Conservation (phyloP, 495 filamentous ascomycete genomes). For the Cetradonia linearis region DNA sequence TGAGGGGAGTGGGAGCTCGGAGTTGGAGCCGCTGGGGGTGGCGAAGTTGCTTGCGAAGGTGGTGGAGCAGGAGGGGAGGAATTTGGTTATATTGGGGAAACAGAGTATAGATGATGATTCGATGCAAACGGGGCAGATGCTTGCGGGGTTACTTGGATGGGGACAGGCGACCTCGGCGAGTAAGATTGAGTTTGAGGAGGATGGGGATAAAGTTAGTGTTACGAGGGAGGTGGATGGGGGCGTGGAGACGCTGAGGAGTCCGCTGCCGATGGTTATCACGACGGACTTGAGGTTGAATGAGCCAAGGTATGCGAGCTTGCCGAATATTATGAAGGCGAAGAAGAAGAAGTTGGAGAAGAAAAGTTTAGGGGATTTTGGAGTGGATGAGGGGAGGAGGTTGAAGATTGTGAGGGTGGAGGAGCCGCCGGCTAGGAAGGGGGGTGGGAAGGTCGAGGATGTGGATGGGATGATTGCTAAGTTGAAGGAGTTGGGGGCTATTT, state of each 20-base stretch:
- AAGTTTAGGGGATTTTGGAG: constrained; percentile 67
- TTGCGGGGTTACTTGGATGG: constrained; percentile 87
- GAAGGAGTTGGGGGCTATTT: constrained; percentile 92
- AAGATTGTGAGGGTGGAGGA: constrained; percentile 85
- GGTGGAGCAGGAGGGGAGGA: constrained; percentile 70
- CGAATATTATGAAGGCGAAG: constrained; percentile 99
- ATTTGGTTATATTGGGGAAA: constrained; percentile 89
- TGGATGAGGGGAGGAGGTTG: constrained; percentile 61
- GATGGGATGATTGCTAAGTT: constrained; percentile 83
- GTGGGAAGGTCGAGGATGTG: constrained; percentile 94
- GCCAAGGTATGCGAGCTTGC: constrained; percentile 87
- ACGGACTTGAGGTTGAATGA: constrained; percentile 92
- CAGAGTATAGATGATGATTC: constrained; percentile 97
- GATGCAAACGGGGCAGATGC: constrained; percentile 95
- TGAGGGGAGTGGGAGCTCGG: constrained; percentile 32
- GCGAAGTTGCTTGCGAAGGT: constrained; percentile 78
- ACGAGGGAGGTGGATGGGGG: constrained; percentile 92
- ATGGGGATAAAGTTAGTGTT: constrained; percentile 54
- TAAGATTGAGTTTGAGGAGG: constrained; percentile 60
- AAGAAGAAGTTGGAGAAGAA: constrained; percentile 97
- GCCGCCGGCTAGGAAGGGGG: constrained; percentile 78
- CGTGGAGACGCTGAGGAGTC: constrained; percentile 73
- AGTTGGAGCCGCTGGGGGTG: constrained; percentile 79
- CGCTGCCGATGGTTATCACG: constrained; percentile 84
- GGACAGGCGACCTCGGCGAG: constrained; percentile 86